A percentile compares a stretch with the other conserved stretches of the same genome.
phyloP scores from a whole-genome alignment of 768 basidiomycete genomes.

The Phlebiopsis gigantea region DNA sequence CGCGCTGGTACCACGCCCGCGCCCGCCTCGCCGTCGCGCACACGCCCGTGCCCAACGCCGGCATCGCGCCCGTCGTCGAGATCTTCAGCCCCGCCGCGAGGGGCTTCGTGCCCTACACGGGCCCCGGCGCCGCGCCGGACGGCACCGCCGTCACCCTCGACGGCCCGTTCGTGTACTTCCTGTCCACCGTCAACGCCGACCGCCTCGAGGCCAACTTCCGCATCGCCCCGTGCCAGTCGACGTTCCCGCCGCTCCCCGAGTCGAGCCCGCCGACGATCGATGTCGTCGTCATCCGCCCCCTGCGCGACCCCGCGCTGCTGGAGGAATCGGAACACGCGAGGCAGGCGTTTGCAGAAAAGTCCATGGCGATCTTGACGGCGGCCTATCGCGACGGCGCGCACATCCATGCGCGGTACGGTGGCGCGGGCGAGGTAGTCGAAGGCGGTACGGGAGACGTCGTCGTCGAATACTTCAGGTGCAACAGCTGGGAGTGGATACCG shows the following conservation, averaged over 20 bases:
- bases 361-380: slow-evolving; percentile 48
- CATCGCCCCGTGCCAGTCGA: slow-evolving; percentile 58
- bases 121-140: slow-evolving; percentile 25
- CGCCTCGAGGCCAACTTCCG: slow-evolving; percentile 80
- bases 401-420: slow-evolving; percentile 51
- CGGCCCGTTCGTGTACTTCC: slow-evolving; percentile 86
- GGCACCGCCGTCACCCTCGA: slow-evolving; percentile 44
- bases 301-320: slow-evolving; percentile 45
- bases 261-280: slow-evolving; percentile 47
- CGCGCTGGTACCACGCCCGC: slow-evolving; percentile 60
- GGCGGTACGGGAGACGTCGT: slow-evolving; percentile 43
- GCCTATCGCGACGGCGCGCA: slow-evolving; percentile 82
- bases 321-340: slow-evolving; percentile 40
- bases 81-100: slow-evolving; percentile 27
- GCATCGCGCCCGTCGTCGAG: slow-evolving; percentile 34
- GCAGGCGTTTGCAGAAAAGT: slow-evolving; percentile 45
- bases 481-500: slow-evolving; percentile 84
- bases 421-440: slow-evolving; percentile 33
- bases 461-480: slow-evolving; percentile 75
- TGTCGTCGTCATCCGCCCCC: slow-evolving; percentile 70
- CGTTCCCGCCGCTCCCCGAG: slow-evolving; percentile 4
- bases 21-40: slow-evolving; percentile 39
- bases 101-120: slow-evolving; percentile 32
- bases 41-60: slow-evolving; percentile 14
- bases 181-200: slow-evolving; percentile 78